Conservation (phyloP, 2,329 filamentous ascomycete genomes). For the Byssoonygena ceratinophila region DNA sequence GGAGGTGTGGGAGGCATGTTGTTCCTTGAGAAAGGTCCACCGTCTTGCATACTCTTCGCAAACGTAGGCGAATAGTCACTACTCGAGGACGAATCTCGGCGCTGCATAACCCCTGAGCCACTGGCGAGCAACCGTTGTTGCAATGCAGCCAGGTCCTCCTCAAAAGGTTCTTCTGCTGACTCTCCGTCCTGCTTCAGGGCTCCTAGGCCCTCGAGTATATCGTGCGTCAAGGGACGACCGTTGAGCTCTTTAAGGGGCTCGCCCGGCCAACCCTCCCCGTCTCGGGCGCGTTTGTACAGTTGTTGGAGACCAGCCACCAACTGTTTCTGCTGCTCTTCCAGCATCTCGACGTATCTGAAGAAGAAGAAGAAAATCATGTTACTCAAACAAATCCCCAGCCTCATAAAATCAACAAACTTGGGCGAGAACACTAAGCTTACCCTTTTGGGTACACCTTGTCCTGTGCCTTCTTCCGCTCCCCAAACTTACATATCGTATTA, state of each 20-base stretch:
- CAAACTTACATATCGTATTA: slow-evolving; percentile 55
- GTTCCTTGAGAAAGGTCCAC: slow-evolving; percentile 16
- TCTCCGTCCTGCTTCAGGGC: slow-evolving; percentile 43
- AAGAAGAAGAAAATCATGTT: slow-evolving; percentile 8
- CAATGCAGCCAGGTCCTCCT: slow-evolving; percentile 47
- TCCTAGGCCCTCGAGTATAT: slow-evolving; percentile 51
- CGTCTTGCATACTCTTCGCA: not conserved
- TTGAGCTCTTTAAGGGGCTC: slow-evolving; percentile 43
- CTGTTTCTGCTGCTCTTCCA: slow-evolving; percentile 55
- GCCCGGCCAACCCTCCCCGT: slow-evolving; percentile 48
- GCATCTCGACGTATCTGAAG: slow-evolving; percentile 54
- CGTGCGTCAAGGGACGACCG: slow-evolving; percentile 52
- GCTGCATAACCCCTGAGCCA: slow-evolving; percentile 43
- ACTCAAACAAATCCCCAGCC: not conserved
- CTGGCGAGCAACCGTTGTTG: slow-evolving; percentile 46
- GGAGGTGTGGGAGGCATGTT: slow-evolving; percentile 34
- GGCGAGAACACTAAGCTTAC: slow-evolving; percentile 32
- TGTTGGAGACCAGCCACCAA: slow-evolving; percentile 52
- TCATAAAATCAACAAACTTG: slow-evolving; percentile 4
- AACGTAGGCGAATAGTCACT: not conserved
- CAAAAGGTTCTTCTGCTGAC: slow-evolving; percentile 42
- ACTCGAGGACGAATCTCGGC: slow-evolving; percentile 40
- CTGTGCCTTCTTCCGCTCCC: slow-evolving; percentile 55
- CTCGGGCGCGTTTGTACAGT: slow-evolving; percentile 45
- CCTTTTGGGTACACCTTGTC: slow-evolving; percentile 61